Evolutionary conservation across 306 rosid genomes (phyloP), one percentile per base, ranked within the genome.

Genomic region (Canavalia ensiformis): DNA sequence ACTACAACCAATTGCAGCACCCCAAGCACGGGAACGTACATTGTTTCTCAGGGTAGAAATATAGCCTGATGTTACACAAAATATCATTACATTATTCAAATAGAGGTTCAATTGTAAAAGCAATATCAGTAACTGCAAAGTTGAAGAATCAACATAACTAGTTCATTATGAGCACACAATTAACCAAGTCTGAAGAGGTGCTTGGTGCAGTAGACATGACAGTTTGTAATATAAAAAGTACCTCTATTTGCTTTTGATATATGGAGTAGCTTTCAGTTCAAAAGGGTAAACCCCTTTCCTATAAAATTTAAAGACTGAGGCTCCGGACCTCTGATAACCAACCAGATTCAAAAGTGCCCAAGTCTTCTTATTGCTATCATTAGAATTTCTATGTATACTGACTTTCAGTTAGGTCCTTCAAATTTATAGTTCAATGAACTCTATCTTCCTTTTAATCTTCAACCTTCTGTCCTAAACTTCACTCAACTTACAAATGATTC

Each of bases 1-100:
- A 71, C 99, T 95, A 81, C 99, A 95, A 67, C 97, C 99, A 87
- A 93, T 90, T 74, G 98, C 94, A 33, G 97, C 97, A 83, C 97
- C 97, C 99, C 99, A 95, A 18, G 97, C 96, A 49, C 99, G 99
- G 49, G 99, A 95, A 12, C 98, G 94, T 44, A 95, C 97, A 52
- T 93, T 95, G 84, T 95, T 95, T 85, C 99, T 91, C 88, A 93
- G 76, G 28, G 98, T 89, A 67, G 99, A 95, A 74, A 89, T 84
- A 82, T 95, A 95, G 86, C 98, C 99, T 95, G 89, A 64, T 49
- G 74, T 57, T 44, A 83, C 29, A 75, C 39, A 78, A 25, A 39
- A 7, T 60, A 70, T 33, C 13, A 62, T 78, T 62, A 88, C 63
- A 74, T 77, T 77, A 76, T 33, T 70, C 62, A 44, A 76, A 67